These are phyloP conservation scores for Dactylorhiza incarnata DNA, from an alignment of 106 monocot species.

Conservation along the genomic window DNA sequence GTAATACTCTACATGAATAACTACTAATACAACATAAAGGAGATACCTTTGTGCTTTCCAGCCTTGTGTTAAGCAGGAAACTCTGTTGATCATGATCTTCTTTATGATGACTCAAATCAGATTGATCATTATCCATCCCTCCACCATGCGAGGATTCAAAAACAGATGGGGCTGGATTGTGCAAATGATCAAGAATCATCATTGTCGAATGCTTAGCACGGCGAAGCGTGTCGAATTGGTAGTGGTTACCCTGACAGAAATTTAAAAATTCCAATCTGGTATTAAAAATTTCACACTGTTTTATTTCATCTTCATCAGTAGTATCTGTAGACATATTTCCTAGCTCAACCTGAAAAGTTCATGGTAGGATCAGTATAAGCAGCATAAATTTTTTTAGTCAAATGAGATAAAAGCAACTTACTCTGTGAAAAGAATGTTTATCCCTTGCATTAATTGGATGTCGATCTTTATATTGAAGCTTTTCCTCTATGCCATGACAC, in stretches of 20 bases:
- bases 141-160: conserved; percentile 7
- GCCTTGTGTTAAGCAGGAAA: background rate
- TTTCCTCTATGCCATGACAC: conserved; percentile 35
- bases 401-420: conserved; percentile 7
- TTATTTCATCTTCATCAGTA: conserved; percentile 28
- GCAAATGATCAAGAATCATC: conserved; percentile 58
- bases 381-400: background rate
- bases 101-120: background rate
- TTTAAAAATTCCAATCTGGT: conserved; percentile 31
- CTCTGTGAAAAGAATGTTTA: conserved; percentile 34
- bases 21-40: background rate
- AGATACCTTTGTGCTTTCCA: background rate
- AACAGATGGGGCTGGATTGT: conserved; percentile 19
- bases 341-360: conserved; percentile 29
- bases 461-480: conserved; percentile 32
- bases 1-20: background rate
- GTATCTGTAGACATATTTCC: conserved; percentile 17
- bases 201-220: conserved; percentile 68
- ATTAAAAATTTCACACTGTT: conserved; percentile 39
- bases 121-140: conserved; percentile 13
- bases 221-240: conserved; percentile 59
- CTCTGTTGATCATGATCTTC: conserved; percentile 2
- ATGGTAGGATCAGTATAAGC: conserved; percentile 1
- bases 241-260: conserved; percentile 35
- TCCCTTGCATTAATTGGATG: conserved; percentile 27